phyloP scores from a whole-genome alignment of 768 basidiomycete species.

The Russula sp. region DNA sequence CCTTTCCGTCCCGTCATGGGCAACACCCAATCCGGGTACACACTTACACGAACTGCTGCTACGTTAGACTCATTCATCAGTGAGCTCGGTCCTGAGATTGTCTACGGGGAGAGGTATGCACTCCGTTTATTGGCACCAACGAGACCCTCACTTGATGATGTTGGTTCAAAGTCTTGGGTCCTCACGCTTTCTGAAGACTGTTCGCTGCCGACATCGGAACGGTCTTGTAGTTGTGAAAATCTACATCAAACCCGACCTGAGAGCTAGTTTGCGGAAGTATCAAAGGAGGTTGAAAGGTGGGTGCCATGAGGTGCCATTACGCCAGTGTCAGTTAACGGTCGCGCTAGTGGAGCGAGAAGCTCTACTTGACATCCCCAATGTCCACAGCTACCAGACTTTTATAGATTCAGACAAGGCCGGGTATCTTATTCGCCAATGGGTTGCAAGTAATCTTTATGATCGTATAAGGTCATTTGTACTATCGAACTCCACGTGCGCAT shows the following conservation, averaged over 20 bases:
- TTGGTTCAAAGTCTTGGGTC: slow-evolving; percentile 49
- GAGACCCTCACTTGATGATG: neutral
- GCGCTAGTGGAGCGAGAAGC: slow-evolving; percentile 76
- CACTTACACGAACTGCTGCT: slow-evolving; percentile 64
- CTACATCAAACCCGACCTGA: slow-evolving; percentile 91
- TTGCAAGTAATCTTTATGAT: slow-evolving; percentile 91
- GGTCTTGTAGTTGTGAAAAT: slow-evolving; percentile 89
- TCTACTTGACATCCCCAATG: slow-evolving; percentile 76
- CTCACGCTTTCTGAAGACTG: slow-evolving; percentile 70
- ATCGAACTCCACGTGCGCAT: neutral
- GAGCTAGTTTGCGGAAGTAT: slow-evolving; percentile 68
- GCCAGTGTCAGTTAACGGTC: neutral
- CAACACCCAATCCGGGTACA: slow-evolving; percentile 66
- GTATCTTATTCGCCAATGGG: slow-evolving; percentile 92
- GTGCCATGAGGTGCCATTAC: slow-evolving; percentile 20
- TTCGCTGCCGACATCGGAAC: slow-evolving; percentile 78
- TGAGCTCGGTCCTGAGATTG: slow-evolving; percentile 80
- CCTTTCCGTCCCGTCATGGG: slow-evolving; percentile 47
- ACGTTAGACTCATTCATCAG: slow-evolving; percentile 88
- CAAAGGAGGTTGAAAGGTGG: slow-evolving; percentile 72
- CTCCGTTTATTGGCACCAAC: slow-evolving; percentile 1
- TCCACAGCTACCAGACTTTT: slow-evolving; percentile 84
- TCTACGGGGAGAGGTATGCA: slow-evolving; percentile 86
- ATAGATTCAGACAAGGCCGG: slow-evolving; percentile 96
- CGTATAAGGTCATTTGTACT: slow-evolving; percentile 73